Base-by-base conservation (phyloP, 2,329 filamentous ascomycete genomes). In the Botrytis fabae region DNA sequence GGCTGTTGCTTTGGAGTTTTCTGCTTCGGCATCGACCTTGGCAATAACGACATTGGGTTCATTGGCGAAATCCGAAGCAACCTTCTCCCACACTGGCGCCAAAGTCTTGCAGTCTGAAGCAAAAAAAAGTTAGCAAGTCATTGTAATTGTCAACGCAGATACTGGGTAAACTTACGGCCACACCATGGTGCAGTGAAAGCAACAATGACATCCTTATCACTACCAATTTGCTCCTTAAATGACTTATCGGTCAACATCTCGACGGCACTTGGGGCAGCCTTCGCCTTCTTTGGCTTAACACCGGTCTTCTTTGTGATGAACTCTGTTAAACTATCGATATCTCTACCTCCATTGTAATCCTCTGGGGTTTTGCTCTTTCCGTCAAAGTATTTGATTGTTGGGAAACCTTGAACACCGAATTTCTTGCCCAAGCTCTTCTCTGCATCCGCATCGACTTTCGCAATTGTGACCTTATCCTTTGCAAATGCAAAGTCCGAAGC, bases 171-270 rank as follows among this genome's bases (percentile, higher is more conserved):
- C 78, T 84, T 89, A 98, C 96, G 95, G 83, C 95, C 95, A 84
- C 96, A 99, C 96, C 95, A 98, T 70, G 96, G 95, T 70, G 96
- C 95, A 78, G 97, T 99, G 84, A 99, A 99, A 63, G 97, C 95
- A 81, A 99, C 95, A 72, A 99, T 84, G 32, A 97, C 93, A 83
- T 97, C 87, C 88, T 97, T 94, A 76, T 97, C 93, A 69, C 90
- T 87, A 76, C 95, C 95, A 85, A 98, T 86, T 74, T 88, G 86
- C 81, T 91, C 85, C 83, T 90, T 89, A 84, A 98, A 98, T 74
- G 89, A 90, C 78, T 87, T 83, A 80, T 98, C 94, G 69, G 88
- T 94, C 82, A 99, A 87, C 85, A 93, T 91, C 79, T 90, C 88
- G 16, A 99, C 92, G 74, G 89, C 85, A 83, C 92, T 97, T 28